A percentile compares a stretch with the other conserved stretches of the same genome.
Evolutionary conservation across 305 asterid species (phyloP).

Genomic region (Plantago rigida): DNA sequence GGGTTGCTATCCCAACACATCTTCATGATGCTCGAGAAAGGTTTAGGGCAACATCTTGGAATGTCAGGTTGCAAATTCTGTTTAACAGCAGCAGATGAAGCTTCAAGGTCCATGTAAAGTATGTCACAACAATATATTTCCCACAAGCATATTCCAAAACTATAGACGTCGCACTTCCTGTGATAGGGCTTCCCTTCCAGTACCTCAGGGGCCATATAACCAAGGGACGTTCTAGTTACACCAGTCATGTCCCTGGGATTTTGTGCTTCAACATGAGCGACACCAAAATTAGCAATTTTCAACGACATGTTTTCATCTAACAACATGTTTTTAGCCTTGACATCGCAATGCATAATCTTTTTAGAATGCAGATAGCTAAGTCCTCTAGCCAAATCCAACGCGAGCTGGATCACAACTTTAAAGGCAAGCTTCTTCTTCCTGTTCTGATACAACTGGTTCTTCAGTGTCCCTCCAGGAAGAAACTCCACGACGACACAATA

Average conservation of each 20-base stretch:
- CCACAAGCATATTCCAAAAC: constrained; percentile 48
- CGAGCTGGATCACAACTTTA: constrained; percentile 47
- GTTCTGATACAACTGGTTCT: constrained; percentile 35
- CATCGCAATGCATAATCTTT: constrained; percentile 43
- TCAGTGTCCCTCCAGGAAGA: constrained; percentile 50
- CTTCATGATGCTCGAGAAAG: constrained; percentile 21
- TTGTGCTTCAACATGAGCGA: constrained; percentile 73
- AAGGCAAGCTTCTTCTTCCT: constrained; percentile 65
- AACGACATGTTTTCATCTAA: constrained; percentile 38
- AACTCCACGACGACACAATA: constrained; percentile 54
- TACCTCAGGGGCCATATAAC: constrained; percentile 50
- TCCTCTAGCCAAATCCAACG: constrained; percentile 52
- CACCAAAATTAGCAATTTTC: constrained; percentile 76
- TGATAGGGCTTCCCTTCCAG: constrained; percentile 40
- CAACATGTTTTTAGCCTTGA: constrained; percentile 59
- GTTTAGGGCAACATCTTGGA: constrained; percentile 45
- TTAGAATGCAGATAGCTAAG: constrained; percentile 38
- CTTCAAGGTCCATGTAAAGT: constrained; percentile 29
- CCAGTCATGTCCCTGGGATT: constrained; percentile 79
- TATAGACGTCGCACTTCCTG: constrained; percentile 44
- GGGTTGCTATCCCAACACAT: constrained; percentile 42
- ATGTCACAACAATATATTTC: constrained; percentile 48
- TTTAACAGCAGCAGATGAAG: constrained; percentile 36
- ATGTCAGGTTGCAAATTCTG: constrained; percentile 35
- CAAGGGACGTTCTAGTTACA: constrained; percentile 37